Percentiles rank a stretch among this genome's conserved stretches.
Conservation (phyloP, 2,329 filamentous ascomycete species). For the Trichoderma cornu-damae region DNA sequence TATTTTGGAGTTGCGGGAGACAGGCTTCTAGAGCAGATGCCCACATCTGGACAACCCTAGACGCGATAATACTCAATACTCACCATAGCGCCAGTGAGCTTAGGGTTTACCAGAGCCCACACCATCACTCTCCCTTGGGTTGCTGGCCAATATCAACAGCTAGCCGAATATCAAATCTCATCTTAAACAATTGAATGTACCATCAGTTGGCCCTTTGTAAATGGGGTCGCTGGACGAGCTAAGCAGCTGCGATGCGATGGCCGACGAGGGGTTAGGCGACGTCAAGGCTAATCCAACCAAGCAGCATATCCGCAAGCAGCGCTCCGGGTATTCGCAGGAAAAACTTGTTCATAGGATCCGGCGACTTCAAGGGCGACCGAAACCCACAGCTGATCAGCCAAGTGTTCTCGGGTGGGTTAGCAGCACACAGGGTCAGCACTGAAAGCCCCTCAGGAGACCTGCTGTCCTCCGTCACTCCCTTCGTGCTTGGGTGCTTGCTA, state of each 20-base stretch:
- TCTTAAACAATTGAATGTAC: not conserved
- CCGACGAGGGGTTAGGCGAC: not conserved
- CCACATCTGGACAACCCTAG: not conserved
- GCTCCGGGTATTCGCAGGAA: not conserved
- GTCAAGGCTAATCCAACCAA: not conserved
- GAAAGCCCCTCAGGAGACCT: not conserved
- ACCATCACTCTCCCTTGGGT: not conserved
- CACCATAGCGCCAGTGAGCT: not conserved
- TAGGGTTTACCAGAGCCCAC: not conserved
- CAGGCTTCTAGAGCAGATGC: not conserved
- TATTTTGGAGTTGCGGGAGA: not conserved
- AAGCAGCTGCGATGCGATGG: not conserved
- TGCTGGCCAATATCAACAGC: not conserved
- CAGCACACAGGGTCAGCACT: not conserved
- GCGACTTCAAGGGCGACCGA: slow-evolving; percentile 2
- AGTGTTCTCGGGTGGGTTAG: not conserved
- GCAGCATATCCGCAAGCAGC: not conserved
- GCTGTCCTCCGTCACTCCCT: too few species aligned
- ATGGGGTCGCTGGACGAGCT: not conserved
- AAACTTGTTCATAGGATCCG: slow-evolving; percentile 1
- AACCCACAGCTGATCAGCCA: slow-evolving; percentile 8
- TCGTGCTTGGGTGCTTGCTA: not conserved
- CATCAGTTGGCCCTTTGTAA: not conserved
- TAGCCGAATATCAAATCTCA: slow-evolving; percentile 3
- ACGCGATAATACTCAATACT: not conserved